Conservation (phyloP, 2,329 filamentous ascomycete genomes). For the Elsinoe necatrix region DNA sequence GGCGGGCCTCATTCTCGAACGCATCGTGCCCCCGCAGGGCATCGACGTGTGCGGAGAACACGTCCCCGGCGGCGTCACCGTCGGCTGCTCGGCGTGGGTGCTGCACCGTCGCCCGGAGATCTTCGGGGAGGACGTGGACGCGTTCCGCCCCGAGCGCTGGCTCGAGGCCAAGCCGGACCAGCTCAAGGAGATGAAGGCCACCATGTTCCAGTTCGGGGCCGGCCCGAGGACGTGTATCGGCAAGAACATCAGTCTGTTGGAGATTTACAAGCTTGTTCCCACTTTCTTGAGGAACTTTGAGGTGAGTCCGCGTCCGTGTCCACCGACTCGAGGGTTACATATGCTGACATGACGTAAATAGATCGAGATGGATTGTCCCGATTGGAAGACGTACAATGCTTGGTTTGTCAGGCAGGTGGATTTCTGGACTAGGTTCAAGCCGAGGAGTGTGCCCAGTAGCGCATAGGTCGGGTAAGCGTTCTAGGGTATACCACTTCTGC, state of each 20-base stretch:
- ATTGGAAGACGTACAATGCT: slow-evolving; percentile 44
- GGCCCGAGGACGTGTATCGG: slow-evolving; percentile 61
- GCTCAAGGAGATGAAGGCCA: slow-evolving; percentile 57
- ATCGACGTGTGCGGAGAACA: slow-evolving; percentile 54
- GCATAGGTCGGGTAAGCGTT: background rate
- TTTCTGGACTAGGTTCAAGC: slow-evolving; percentile 38
- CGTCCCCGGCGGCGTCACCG: slow-evolving; percentile 61
- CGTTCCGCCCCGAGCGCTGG: slow-evolving; percentile 62
- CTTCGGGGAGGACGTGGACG: slow-evolving; percentile 59
- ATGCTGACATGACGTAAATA: slow-evolving; percentile 16
- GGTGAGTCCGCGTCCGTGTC: slow-evolving; percentile 27
- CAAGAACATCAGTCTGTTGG: slow-evolving; percentile 42
- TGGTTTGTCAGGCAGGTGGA: slow-evolving; percentile 45
- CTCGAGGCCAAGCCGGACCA: slow-evolving; percentile 45
- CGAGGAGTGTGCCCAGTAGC: slow-evolving; percentile 21
- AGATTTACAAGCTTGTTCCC: slow-evolving; percentile 45
- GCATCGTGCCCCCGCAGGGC: slow-evolving; percentile 59
- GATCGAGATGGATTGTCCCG: slow-evolving; percentile 35
- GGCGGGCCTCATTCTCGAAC: slow-evolving; percentile 62
- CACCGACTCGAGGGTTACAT: background rate
- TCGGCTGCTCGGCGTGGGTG: slow-evolving; percentile 68
- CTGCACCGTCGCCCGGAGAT: slow-evolving; percentile 59
- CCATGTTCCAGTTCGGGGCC: slow-evolving; percentile 67
- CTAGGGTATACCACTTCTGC: background rate
- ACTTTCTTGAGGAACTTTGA: slow-evolving; percentile 58